Evolutionary conservation across 257 asterid species (phyloP), one percentile per base, ranked within the genome.

Genomic region (Cordia subcordata): DNA sequence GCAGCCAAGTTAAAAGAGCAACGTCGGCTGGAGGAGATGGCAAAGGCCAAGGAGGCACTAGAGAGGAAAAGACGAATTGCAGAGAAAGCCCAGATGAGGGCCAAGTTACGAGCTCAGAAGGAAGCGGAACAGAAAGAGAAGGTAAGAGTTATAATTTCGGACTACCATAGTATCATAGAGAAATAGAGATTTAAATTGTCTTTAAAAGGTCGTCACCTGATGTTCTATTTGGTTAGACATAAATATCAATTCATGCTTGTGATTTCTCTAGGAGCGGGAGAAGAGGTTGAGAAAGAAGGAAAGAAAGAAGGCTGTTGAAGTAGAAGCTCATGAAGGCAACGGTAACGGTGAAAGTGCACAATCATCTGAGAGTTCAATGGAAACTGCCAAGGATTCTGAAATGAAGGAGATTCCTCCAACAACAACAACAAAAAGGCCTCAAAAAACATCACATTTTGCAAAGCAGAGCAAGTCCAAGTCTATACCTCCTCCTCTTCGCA

Each of bases 91-190:
- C 94, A 78, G 63, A 51, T 67, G 70, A 77, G 94, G 72, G 96
- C 95, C 27, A 90, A 87, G 57, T 55, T 88, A 75, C 81, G 81
- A 65, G 81, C 89, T 13, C 95, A 68, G 72, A 91, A 82, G 74
- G 98, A 88, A 73, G 94, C 96, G 23, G 98, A 88, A 77, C 84
- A 78, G 59, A 85, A 65, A 73, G 96, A 87, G 74, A 91, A 88
- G 95, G 98, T 91, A 54, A 42, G 15, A 49, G 18, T 57, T 58
- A 15, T 47, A 9, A 11, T 12, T 53, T 10, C 4, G 46, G 58
- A 23, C 32, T 21, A 15, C 11, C 19, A 42, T 4, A 19, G 1
- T n/a, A 14, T 10, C 20, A 40, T 33, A 14, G 10, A 33, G 39
- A 45, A 18, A 11, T 50, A 50, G 10, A 38, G 40, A 58, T 68